phyloP scores from a whole-genome alignment of 495 filamentous ascomycete species.

The Schizothecium vesticola region DNA sequence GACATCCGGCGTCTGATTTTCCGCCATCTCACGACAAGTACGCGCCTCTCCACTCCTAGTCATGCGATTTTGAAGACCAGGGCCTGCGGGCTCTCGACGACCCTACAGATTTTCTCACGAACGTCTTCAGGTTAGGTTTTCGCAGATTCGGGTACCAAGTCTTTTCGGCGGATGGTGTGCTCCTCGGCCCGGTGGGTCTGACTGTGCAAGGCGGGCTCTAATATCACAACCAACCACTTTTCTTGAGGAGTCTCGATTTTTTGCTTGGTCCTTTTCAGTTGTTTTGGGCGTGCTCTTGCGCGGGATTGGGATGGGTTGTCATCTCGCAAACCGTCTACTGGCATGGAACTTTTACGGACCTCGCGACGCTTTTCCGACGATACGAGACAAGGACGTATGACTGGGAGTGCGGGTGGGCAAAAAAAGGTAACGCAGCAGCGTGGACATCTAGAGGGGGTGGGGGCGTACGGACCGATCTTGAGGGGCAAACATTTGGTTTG shows the following conservation, averaged over 20 bases:
- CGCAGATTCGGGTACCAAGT: neutral
- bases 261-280: neutral
- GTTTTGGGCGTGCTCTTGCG: neutral
- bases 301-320: neutral
- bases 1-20: neutral
- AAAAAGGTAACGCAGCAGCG: constrained; percentile 10
- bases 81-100: neutral
- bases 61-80: neutral
- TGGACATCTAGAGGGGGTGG: constrained; percentile 7
- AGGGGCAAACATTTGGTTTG: neutral
- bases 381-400: neutral
- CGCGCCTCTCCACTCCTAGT: neutral
- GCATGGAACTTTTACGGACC: neutral
- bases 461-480: neutral
- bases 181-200: neutral
- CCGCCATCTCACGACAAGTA: neutral
- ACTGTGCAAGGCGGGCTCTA: neutral
- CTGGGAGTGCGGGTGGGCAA: neutral
- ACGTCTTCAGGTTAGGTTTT: neutral
- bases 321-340: neutral
- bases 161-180: neutral
- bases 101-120: neutral
- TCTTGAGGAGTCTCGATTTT: neutral
- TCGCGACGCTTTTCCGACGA: neutral
- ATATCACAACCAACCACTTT: neutral